Conservation (phyloP, 257 asterid species). For the Solanum chaucha region DNA sequence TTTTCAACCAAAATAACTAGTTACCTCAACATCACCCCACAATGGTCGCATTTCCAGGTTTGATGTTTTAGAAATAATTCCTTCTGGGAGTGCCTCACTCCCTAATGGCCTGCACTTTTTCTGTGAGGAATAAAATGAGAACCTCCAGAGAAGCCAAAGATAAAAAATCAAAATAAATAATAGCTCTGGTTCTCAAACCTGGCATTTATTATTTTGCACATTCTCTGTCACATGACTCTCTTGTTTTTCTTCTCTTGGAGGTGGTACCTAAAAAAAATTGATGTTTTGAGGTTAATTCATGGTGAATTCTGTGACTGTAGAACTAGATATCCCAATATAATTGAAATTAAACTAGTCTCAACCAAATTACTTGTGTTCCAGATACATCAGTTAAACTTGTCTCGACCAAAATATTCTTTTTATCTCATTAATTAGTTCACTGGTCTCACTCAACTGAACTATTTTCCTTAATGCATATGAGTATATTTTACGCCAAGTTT, state of each 20-base stretch:
- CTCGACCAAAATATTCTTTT: neutral
- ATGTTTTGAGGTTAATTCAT: neutral
- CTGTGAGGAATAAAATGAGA: conserved; percentile 17
- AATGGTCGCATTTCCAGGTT: conserved; percentile 63
- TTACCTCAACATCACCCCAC: conserved; percentile 36
- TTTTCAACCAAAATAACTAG: neutral
- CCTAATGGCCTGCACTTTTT: conserved; percentile 58
- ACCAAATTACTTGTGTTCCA: neutral
- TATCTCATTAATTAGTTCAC: neutral
- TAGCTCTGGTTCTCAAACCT: conserved; percentile 27
- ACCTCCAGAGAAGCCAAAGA: neutral
- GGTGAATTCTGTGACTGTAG: neutral
- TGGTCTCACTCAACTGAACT: neutral
- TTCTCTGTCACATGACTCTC: conserved; percentile 3
- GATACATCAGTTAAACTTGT: neutral
- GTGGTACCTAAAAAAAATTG: conserved; percentile 13
- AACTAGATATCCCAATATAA: neutral
- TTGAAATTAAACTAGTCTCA: neutral
- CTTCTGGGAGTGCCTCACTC: conserved; percentile 65
- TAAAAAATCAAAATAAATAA: neutral
- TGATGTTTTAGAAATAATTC: conserved; percentile 55
- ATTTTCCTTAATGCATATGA: neutral
- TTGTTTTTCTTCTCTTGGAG: conserved; percentile 1
- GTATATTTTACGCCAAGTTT: neutral
- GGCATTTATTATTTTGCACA: conserved; percentile 27